Evolutionary conservation across 169 alveolate genomes (phyloP), one percentile per base, ranked within the genome.

Genomic region (Miamiensis avidus): DNA sequence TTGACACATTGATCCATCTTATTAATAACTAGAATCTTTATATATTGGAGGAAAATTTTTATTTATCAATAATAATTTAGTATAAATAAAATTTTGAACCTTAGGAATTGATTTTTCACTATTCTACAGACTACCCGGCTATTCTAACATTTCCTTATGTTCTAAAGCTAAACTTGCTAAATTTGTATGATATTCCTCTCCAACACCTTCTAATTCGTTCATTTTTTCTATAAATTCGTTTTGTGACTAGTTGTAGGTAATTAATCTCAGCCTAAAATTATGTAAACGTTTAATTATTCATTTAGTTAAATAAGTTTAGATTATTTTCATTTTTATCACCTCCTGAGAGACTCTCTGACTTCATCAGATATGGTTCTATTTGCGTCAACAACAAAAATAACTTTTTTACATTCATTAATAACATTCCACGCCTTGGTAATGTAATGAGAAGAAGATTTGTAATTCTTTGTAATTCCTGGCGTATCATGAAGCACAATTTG

Each of bases 401-500:
- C 74, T 29, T 49, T 79, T n/a, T 79, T 49, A 20, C 34, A 69
- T 0, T 79, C 77, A 64, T 79, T 79, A 34, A 79, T 34, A 29
- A 79, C 31, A 79, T 49, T 74, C 84, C 84, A 79, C 26, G 84
- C 84, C 25, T 74, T 79, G 29, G 77, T 79, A 29, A 79, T 76
- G 64, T 49, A 79, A 65, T 29, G 20, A n/a, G 34, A 49, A 15
- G 84, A 79, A 25, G 30, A 25, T 79, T 79, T 79, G 65, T 79
- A 79, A 28, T 65, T 34, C 77, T 86, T 90, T 0, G 89, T 83
- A 11, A 82, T 85, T 27, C 94, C 94, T 1, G 94, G 94, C 31
- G 94, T 90, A 78, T 90, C 94, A 77, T 32, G 33, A 11, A 90
- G 25, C 4, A 76, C 72, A 27, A 86, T n/a, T 49, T 89, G 33